Base-by-base conservation (phyloP, 108 stramenopile species). In the Skeletonema costatum region DNA sequence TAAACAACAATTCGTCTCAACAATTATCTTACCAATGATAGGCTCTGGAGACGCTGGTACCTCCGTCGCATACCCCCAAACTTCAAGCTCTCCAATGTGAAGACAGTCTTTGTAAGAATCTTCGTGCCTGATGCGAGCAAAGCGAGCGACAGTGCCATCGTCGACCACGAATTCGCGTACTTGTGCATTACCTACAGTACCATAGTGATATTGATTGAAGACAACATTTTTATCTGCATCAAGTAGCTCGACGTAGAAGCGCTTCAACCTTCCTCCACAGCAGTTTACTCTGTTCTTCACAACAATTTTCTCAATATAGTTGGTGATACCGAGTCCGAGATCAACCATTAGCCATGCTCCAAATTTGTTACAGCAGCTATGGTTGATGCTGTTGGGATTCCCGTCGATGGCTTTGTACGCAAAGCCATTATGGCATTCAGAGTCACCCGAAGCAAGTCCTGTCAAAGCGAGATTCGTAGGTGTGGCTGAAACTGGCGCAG, bases 61-160 rank as follows among this genome's bases (percentile, higher is more conserved):
- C 56, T 50, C 64, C 10, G 21, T 25, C 9, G 64, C 38, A 59
- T 64, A 64, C 8, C 64, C 64, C 64, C 64, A 64, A 21, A 64
- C 64, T 46, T 64, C 64, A 1, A 64, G 9, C 64, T 64, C 64
- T 4, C 7, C 56, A 50, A 64, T 51, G 64, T 64, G 64, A 9
- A 64, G 21, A 64, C 48, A 58, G 56, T 59, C 64, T 58, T 58
- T 64, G 64, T 48, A 11, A 10, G 53, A 58, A 19, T 64, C 64
- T 9, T 64, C 64, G 10, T 64, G 56, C 53, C 58, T 51, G 19
- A 64, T 8, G 8, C 64, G 64, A 58, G 56, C 64, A 51, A 19
- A 64, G 10, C 64, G 64, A 46, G 53, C 64, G 7, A 64, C 56
- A 21, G 64, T 59, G 21, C 64, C 64, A 19, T 64, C 39, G 19